Base-by-base conservation (phyloP, 1,284 basidiomycete genomes). In the Sphagnurus paluster region DNA sequence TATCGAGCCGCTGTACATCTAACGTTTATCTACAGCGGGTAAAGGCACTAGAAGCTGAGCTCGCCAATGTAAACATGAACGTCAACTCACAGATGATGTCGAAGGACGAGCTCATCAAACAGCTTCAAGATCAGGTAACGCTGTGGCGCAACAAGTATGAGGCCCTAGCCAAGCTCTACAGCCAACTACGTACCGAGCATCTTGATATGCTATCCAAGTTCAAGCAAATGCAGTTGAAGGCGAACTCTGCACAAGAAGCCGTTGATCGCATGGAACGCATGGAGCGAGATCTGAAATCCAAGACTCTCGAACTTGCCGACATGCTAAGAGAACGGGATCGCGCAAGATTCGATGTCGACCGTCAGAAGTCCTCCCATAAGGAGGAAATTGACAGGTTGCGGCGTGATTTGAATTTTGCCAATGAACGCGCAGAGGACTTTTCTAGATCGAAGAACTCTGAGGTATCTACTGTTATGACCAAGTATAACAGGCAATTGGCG, bases 111-210 rank as follows among this genome's bases (percentile, higher is more conserved):
- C 75, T 99, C 60, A 93, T 99, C 64, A 87, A 86, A 62, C 93
- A 97, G 66, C 80, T 99, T 10, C 96, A 98, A 67, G 93, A 97
- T 63, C 97, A 99, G 70, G 94, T 98, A 52, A 90, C 85, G 5
- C 73, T 97, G 17, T 99, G 97, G 97, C 87, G 93, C 52, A 95
- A 94, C 75, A 99, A 99, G 71, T 99, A 99, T 69, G 97, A 99
- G 68, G 93, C 96, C 0, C 78, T 99, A 47, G 97, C 97, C 37
- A 99, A 99, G 69, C 81, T 99, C 6, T 99, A 99, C 76, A 97
- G 93, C 58, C 97, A 99, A 66, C 82, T 99, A 9, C 90, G 97
- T 36, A 89, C 91, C 25, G 97, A 99, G 67, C 97, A 99, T 67
- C 77, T 99, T 44, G 97, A 99, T 60, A 90, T 99, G 84, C 82